These are phyloP conservation scores for Mortierella sp. DNA, from an alignment of 371 early-diverging fungal genomes.

Conservation along the genomic window DNA sequence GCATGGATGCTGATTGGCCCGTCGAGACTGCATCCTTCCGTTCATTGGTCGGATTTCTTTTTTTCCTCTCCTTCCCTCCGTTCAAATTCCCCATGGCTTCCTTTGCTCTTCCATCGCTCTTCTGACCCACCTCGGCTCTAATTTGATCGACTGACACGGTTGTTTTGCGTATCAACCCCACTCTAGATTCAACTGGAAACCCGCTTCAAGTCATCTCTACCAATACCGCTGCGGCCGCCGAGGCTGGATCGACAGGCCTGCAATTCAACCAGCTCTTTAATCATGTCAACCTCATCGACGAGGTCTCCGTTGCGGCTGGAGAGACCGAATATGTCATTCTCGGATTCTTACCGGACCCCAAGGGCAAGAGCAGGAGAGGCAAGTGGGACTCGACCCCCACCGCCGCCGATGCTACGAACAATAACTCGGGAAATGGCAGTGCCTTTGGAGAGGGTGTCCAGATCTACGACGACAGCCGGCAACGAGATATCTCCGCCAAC, in stretches of 20 bases:
- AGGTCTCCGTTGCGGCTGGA: constrained; percentile 75
- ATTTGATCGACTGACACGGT: neutral
- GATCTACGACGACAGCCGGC: constrained; percentile 44
- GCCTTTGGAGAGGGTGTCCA: constrained; percentile 45
- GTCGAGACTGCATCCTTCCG: neutral
- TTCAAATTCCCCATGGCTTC: neutral
- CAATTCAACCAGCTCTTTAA: constrained; percentile 93
- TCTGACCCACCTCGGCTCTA: neutral
- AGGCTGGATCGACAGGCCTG: constrained; percentile 63
- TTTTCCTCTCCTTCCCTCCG: neutral
- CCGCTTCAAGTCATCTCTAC: constrained; percentile 36
- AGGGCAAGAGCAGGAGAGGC: constrained; percentile 35
- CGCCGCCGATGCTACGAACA: constrained; percentile 20
- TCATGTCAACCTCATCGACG: constrained; percentile 86
- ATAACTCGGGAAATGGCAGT: constrained; percentile 44
- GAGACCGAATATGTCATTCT: constrained; percentile 77
- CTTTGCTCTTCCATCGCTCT: too few species aligned
- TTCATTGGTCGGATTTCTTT: constrained; percentile 1
- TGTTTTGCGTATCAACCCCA: neutral
- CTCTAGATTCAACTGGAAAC: constrained; percentile 15
- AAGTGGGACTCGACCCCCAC: constrained; percentile 34
- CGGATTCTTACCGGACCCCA: constrained; percentile 78
- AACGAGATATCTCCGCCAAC: constrained; percentile 45
- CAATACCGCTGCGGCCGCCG: constrained; percentile 66
- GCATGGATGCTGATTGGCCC: constrained; percentile 1